These are phyloP conservation scores for Tothia fuscella DNA, from an alignment of 2,329 filamentous ascomycete genomes.

Conservation along the genomic window DNA sequence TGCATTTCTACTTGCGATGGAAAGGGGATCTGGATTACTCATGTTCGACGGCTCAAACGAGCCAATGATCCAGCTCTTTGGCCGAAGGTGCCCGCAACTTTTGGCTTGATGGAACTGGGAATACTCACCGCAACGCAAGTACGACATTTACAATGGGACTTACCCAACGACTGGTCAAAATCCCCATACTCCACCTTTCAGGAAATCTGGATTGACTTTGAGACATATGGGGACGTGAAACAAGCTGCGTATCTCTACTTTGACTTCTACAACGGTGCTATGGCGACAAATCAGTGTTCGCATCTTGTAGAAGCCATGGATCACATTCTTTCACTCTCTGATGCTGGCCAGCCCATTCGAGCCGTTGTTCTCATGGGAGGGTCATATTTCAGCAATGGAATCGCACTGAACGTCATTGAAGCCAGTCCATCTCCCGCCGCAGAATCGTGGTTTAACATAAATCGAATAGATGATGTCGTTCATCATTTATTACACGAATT, in stretches of 20 bases:
- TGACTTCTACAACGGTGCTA: constrained; percentile 34
- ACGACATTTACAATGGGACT: constrained; percentile 13
- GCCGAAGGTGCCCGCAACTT: constrained; percentile 30
- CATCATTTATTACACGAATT: constrained; percentile 28
- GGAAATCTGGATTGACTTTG: constrained; percentile 30
- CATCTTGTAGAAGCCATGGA: constrained; percentile 26
- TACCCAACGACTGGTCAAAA: constrained; percentile 20
- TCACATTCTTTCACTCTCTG: constrained; percentile 22
- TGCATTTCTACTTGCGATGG: constrained; percentile 29
- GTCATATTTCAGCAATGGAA: constrained; percentile 33
- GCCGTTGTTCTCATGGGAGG: constrained; percentile 31
- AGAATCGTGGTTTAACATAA: constrained; percentile 35
- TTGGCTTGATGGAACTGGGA: constrained; percentile 24
- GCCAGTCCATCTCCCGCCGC: constrained; percentile 24
- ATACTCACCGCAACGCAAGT: constrained; percentile 18
- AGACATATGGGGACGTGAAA: constrained; percentile 17
- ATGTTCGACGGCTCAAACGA: constrained; percentile 27
- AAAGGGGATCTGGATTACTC: constrained; percentile 32
- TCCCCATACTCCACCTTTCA: constrained; percentile 24
- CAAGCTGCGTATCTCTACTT: constrained; percentile 30
- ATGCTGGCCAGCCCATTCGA: constrained; percentile 19
- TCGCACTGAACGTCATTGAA: constrained; percentile 34
- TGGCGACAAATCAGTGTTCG: constrained; percentile 29
- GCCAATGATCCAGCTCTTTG: constrained; percentile 28
- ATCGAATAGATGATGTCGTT: constrained; percentile 32